These are phyloP conservation scores for Botrytis fabae DNA, from an alignment of 2,329 filamentous ascomycete genomes.

Conservation along the genomic window DNA sequence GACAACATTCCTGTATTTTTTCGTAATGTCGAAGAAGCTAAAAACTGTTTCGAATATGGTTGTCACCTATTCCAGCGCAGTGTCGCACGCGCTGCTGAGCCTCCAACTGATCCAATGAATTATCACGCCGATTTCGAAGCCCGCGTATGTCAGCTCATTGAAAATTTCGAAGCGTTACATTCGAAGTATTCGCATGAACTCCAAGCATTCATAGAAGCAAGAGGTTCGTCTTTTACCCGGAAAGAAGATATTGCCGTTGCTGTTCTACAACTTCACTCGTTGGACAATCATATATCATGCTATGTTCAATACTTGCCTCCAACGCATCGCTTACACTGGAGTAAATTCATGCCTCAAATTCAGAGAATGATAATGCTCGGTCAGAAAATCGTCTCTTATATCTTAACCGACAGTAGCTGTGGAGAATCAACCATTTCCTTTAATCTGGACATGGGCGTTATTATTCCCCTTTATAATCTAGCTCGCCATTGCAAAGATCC, in stretches of 20 bases:
- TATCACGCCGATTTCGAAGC: not conserved
- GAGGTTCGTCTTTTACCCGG: not conserved
- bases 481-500: slow-evolving; percentile 63
- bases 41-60: slow-evolving; percentile 18
- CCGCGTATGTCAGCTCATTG: not conserved
- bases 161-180: not conserved
- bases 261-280: slow-evolving; percentile 24
- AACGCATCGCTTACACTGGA: not conserved
- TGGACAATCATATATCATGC: slow-evolving; percentile 19
- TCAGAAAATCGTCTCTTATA: not conserved
- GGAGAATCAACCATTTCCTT: slow-evolving; percentile 43
- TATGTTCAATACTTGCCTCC: slow-evolving; percentile 19
- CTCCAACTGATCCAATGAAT: not conserved
- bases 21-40: not conserved
- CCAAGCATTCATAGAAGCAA: not conserved
- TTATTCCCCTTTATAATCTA: slow-evolving; percentile 63
- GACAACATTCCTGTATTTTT: not conserved
- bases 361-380: slow-evolving; percentile 6
- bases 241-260: not conserved
- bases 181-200: not conserved
- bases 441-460: slow-evolving; percentile 61
- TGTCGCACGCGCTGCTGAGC: not conserved
- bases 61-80: slow-evolving; percentile 17
- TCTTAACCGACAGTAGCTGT: not conserved
- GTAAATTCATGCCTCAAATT: slow-evolving; percentile 1